Evolutionary conservation across 2,329 filamentous ascomycete species (phyloP).

Genomic region (Trichoderma sp.): DNA sequence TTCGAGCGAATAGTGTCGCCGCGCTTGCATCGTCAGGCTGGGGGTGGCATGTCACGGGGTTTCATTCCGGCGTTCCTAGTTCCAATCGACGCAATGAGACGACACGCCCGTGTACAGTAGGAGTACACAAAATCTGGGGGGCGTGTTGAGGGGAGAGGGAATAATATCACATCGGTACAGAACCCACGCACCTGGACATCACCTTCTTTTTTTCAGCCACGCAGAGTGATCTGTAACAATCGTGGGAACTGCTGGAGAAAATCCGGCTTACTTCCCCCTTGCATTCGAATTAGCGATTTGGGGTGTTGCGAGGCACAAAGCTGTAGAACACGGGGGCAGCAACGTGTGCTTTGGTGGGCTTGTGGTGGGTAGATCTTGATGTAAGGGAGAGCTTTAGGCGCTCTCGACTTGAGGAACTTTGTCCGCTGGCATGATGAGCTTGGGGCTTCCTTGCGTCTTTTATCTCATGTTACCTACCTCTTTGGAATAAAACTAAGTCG

Average conservation of each 20-base stretch:
- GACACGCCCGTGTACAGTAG: neutral
- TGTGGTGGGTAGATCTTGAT: neutral
- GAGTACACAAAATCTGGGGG: neutral
- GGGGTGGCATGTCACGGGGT: neutral
- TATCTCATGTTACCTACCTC: neutral
- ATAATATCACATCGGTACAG: neutral
- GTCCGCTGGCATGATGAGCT: neutral
- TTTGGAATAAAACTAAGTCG: neutral
- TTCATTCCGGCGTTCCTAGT: slow-evolving; percentile 3
- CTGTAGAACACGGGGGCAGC: neutral
- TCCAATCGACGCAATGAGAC: neutral
- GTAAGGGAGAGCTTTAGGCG: neutral
- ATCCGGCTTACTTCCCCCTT: neutral
- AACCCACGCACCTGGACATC: neutral
- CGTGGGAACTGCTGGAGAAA: neutral
- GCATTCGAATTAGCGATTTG: neutral
- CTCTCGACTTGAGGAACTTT: neutral
- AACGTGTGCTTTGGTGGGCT: neutral
- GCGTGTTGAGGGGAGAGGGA: neutral
- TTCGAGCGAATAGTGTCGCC: neutral
- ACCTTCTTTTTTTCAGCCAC: neutral
- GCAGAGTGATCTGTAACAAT: neutral
- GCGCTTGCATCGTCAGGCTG: neutral
- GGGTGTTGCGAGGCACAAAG: neutral
- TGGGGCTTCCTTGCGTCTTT: neutral